These are phyloP conservation scores for Actinomortierella wolfii DNA, from an alignment of 371 early-diverging fungal genomes.

Conservation along the genomic window DNA sequence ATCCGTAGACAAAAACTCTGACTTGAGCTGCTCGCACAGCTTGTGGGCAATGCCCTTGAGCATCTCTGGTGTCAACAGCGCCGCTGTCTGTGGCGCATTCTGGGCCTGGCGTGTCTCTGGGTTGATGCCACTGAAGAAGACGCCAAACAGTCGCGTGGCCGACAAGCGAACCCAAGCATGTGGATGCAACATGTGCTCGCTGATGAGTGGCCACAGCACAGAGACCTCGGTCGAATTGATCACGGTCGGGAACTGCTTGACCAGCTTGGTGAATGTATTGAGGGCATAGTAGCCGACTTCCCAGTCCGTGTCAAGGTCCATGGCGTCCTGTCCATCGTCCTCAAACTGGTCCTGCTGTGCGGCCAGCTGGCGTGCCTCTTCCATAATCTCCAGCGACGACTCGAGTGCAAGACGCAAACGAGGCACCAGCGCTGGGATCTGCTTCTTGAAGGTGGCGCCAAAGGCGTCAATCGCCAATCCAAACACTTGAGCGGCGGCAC, in stretches of 20 bases:
- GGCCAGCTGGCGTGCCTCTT: constrained; percentile 51
- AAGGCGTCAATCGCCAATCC: constrained; percentile 82
- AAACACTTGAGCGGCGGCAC: constrained; percentile 84
- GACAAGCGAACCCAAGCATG: constrained; percentile 89
- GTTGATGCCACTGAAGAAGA: constrained; percentile 71
- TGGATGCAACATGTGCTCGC: constrained; percentile 74
- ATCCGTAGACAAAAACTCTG: constrained; percentile 71
- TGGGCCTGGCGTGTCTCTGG: constrained; percentile 55
- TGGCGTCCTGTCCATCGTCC: constrained; percentile 44
- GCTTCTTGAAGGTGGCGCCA: constrained; percentile 60
- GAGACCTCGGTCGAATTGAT: constrained; percentile 50
- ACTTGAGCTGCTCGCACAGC: constrained; percentile 77
- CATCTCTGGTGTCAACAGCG: constrained; percentile 53
- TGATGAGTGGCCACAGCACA: constrained; percentile 62
- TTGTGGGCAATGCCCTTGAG: constrained; percentile 61
- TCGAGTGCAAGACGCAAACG: constrained; percentile 56
- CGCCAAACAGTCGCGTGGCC: constrained; percentile 74
- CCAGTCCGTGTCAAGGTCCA: constrained; percentile 73
- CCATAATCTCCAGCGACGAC: constrained; percentile 52
- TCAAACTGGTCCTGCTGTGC: constrained; percentile 42
- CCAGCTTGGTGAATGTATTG: constrained; percentile 74
- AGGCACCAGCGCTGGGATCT: constrained; percentile 55
- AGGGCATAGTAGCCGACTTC: constrained; percentile 84
- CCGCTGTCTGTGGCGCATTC: constrained; percentile 33
- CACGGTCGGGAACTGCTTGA: constrained; percentile 58